Evolutionary conservation across 441 rosid species (phyloP).

Genomic region (Erysimum cheiri): DNA sequence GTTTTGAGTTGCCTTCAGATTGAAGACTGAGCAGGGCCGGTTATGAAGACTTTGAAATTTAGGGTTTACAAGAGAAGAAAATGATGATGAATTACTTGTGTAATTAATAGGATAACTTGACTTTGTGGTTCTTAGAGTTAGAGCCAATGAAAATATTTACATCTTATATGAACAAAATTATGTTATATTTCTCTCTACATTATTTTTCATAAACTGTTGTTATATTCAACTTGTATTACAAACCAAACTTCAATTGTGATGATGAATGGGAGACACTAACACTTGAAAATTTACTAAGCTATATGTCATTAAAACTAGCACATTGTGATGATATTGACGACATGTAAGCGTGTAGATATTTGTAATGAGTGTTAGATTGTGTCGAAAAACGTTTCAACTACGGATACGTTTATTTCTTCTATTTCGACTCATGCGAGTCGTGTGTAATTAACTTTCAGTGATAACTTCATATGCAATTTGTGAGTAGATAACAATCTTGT

Average conservation of each 20-base stretch:
- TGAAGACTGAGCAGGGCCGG: slow-evolving; percentile 38
- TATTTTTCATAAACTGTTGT: background rate
- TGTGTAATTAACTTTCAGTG: background rate
- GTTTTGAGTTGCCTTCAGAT: slow-evolving; percentile 80
- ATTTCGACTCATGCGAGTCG: too few species aligned
- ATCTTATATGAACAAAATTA: background rate
- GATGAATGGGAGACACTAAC: background rate
- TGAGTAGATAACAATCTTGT: background rate
- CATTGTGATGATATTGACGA: background rate
- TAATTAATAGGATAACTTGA: slow-evolving; percentile 15
- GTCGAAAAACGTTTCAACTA: background rate
- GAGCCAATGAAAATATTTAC: background rate
- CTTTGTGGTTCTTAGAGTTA: background rate
- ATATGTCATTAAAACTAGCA: background rate
- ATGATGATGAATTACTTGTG: slow-evolving; percentile 1
- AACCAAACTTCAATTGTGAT: background rate
- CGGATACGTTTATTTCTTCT: too few species aligned
- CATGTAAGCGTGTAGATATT: background rate
- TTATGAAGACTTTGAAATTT: slow-evolving; percentile 14
- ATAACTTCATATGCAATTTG: background rate
- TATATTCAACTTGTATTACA: slow-evolving; percentile 4
- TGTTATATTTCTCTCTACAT: background rate
- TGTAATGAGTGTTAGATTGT: background rate
- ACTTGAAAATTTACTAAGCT: background rate
- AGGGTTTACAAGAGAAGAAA: slow-evolving; percentile 15